Evolutionary conservation across 306 rosid genomes (phyloP), one percentile per base, ranked within the genome.

Genomic region (Notholithocarpus densiflorus): DNA sequence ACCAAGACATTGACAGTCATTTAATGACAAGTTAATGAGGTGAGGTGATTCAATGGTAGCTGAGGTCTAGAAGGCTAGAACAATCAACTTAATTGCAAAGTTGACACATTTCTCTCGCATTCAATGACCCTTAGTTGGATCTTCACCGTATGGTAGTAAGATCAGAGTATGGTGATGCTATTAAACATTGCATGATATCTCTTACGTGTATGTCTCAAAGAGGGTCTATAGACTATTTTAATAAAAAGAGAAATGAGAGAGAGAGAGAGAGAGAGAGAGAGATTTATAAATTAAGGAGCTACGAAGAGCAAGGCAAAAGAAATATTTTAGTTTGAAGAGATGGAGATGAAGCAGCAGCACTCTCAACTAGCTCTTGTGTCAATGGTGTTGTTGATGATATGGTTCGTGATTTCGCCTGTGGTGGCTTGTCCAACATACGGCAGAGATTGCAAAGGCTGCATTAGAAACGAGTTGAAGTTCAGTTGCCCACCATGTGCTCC

Each of bases 401-500:
- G 61, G 83, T 9, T 82, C 86, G 13, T 70, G 77, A 70, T 54
- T 73, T 75, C 81, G 12, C 82, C 89, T 24, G 69, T 53, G 40
- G 29, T 24, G 73, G 84, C 82, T 60, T 90, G 96, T 75, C 78
- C 86, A 32, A 79, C 88, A 12, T 69, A 73, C 19, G 94, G 91
- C 34, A 72, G 75, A 5, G 72, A 40, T 0, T 92, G 98, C 83
- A 78, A 75, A 60, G 82, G 55, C 43, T 94, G 98, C 83, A 83
- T 94, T 0, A 70, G 72, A 17, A 60, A 81, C 80, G 90, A 88
- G 90, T 81, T 94, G 91, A 85, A 79, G 84, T 78, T 59, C 5
- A 75, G 61, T 1, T 94, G 98, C 79, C 94, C 96, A 15, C 1
- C 85, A 7, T 92, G 98, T 78, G 40, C 5, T 2, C 81, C 96